Evolutionary conservation across 2,329 filamentous ascomycete genomes (phyloP).

Genomic region (Rhynchosporium graminicola): DNA sequence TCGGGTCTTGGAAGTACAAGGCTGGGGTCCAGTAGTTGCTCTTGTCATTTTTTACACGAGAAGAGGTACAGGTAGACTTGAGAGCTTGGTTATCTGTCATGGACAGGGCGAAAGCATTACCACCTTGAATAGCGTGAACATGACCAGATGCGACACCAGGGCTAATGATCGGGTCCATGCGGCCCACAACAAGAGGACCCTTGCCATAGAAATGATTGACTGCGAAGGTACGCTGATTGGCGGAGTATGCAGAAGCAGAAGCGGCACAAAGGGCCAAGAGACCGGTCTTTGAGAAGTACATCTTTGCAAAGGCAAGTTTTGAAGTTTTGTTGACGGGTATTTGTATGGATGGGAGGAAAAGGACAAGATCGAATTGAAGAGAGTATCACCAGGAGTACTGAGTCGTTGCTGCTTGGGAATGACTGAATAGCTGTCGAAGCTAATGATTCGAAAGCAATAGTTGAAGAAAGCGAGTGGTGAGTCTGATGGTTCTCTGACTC

Average conservation of each 20-base stretch:
- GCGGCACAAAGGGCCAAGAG: constrained; percentile 31
- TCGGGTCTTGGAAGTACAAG: constrained; percentile 71
- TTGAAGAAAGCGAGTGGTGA: constrained; percentile 26
- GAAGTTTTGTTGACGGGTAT: constrained; percentile 10
- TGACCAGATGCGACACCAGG: constrained; percentile 63
- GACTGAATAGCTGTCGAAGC: constrained; percentile 34
- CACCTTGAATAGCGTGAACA: constrained; percentile 75
- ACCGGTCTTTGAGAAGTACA: constrained; percentile 33
- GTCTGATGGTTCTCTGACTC: constrained; percentile 35
- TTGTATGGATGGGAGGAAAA: background rate
- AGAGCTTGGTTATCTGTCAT: constrained; percentile 62
- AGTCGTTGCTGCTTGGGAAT: constrained; percentile 22
- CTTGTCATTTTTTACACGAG: constrained; percentile 75
- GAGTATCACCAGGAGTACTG: constrained; percentile 34
- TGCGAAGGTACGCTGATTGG: constrained; percentile 56
- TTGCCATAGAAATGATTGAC: constrained; percentile 72
- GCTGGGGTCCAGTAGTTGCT: constrained; percentile 87
- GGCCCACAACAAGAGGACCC: constrained; percentile 60
- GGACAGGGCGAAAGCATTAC: constrained; percentile 49
- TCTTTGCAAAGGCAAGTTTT: constrained; percentile 23
- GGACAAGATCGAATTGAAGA: constrained; percentile 13
- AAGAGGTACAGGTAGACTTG: constrained; percentile 75
- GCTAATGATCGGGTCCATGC: constrained; percentile 76
- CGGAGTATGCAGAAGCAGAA: constrained; percentile 30
- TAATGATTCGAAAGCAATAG: constrained; percentile 23